phyloP scores from a whole-genome alignment of 371 early-diverging fungal genomes.

The Mucor racemosus region DNA sequence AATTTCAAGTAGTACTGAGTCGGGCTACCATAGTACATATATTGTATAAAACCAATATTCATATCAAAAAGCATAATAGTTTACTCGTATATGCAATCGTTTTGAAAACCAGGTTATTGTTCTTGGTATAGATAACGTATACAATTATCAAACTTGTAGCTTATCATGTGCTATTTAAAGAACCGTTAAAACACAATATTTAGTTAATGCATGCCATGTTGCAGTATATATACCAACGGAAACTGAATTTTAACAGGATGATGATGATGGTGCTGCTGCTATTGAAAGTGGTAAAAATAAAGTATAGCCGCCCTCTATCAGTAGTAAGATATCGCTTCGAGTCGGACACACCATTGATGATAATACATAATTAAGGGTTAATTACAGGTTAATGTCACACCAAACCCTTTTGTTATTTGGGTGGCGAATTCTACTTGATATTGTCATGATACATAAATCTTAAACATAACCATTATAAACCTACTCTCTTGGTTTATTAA shows the following conservation, averaged over 20 bases:
- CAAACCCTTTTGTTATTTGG: neutral
- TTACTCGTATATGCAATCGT: no score
- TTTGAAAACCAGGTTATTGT: neutral
- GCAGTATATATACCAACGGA: neutral
- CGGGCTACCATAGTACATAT: neutral
- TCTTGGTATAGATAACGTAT: no score
- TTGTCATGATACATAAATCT: neutral
- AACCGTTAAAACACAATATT: no score
- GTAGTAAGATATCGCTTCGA: neutral
- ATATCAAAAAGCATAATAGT: no score
- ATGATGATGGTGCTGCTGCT: no score
- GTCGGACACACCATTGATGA: neutral
- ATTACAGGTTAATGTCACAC: constrained; percentile 1
- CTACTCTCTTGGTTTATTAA: no score
- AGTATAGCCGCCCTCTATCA: neutral
- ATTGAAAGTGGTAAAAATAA: neutral
- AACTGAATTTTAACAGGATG: neutral
- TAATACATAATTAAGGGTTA: neutral
- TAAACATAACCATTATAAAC: neutral
- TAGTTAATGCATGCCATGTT: no score
- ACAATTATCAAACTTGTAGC: no score
- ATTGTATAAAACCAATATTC: no score
- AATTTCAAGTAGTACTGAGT: neutral
- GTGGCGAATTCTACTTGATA: neutral
- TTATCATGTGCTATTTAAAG: no score